A percentile compares a stretch with the other conserved stretches of the same genome.
phyloP scores from a whole-genome alignment of 495 filamentous ascomycete genomes.

The Penicillium turbatum region DNA sequence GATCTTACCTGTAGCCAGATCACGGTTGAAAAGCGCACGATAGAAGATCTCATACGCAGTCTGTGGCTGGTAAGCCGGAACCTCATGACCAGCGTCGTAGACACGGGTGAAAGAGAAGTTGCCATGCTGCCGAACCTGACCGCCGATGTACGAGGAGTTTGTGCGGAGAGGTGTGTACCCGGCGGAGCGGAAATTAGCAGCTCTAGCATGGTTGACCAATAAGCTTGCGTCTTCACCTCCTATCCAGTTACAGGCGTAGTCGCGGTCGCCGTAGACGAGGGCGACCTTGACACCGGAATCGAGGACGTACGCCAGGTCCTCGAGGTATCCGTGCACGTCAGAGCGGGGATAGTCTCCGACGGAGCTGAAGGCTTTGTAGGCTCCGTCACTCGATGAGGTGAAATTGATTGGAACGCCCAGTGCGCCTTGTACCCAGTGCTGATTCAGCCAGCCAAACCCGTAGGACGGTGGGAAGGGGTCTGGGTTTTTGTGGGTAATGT shows the following conservation, averaged over 20 bases:
- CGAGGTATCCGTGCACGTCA: conserved; percentile 46
- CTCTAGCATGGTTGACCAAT: conserved; percentile 37
- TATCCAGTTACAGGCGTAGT: conserved; percentile 55
- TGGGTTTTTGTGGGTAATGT: conserved; percentile 49
- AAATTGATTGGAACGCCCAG: conserved; percentile 66
- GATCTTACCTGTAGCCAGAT: conserved; percentile 54
- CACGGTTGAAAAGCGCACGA: conserved; percentile 48
- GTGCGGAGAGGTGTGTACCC: conserved; percentile 48
- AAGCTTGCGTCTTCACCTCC: conserved; percentile 44
- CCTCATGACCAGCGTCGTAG: conserved; percentile 58
- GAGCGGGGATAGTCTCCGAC: conserved; percentile 46
- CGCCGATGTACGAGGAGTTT: conserved; percentile 44
- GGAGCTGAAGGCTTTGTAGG: conserved; percentile 47
- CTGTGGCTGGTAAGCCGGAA: conserved; percentile 56
- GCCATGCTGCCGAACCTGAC: conserved; percentile 54
- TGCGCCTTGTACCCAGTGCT: conserved; percentile 55
- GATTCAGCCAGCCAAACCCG: conserved; percentile 62
- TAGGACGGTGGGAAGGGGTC: conserved; percentile 63
- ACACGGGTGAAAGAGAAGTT: conserved; percentile 58
- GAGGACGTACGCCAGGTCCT: conserved; percentile 50
- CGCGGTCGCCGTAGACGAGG: conserved; percentile 62
- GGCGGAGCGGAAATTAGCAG: conserved; percentile 42
- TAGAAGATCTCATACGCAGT: conserved; percentile 53
- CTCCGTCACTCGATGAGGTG: conserved; percentile 48
- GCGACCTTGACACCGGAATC: conserved; percentile 60